These are phyloP conservation scores for Setaria italica DNA, from an alignment of 202 grass and related monocot genomes.

Conservation along the genomic window DNA sequence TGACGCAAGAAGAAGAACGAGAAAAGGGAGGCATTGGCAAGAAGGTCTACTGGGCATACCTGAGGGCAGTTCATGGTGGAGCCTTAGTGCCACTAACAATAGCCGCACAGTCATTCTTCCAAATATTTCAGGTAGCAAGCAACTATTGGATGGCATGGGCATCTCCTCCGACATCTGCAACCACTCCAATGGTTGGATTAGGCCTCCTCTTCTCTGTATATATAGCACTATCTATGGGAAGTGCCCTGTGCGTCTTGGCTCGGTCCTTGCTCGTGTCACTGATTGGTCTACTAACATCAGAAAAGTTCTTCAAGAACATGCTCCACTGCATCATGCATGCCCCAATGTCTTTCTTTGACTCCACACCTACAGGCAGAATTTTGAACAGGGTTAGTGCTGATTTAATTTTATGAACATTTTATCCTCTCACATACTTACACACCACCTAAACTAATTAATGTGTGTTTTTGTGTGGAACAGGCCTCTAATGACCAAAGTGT, in stretches of 20 bases:
- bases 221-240: slow-evolving; percentile 68
- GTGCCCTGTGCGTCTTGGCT: slow-evolving; percentile 73
- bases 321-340: slow-evolving; percentile 79
- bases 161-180: slow-evolving; percentile 64
- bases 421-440: background rate
- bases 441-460: slow-evolving; percentile 29
- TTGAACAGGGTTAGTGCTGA: slow-evolving; percentile 80
- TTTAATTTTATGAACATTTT: slow-evolving; percentile 29
- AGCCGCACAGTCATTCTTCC: slow-evolving; percentile 76
- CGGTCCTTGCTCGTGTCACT: slow-evolving; percentile 69
- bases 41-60: slow-evolving; percentile 87
- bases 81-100: slow-evolving; percentile 79
- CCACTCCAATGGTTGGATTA: slow-evolving; percentile 63
- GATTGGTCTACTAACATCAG: slow-evolving; percentile 71
- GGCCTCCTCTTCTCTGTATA: slow-evolving; percentile 77
- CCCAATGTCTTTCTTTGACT: slow-evolving; percentile 99
- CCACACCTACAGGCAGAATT: slow-evolving; percentile 95
- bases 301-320: slow-evolving; percentile 93
- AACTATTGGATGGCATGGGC: slow-evolving; percentile 99
- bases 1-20: slow-evolving; percentile 95
- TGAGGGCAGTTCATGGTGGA: slow-evolving; percentile 79
- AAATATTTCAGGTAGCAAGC: slow-evolving; percentile 88
- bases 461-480: slow-evolving; percentile 50
- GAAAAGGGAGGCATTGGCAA: slow-evolving; percentile 90
- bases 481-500: slow-evolving; percentile 93